These are phyloP conservation scores for Sporothrix pseudoabietina DNA, from an alignment of 2,329 filamentous ascomycete species.

Conservation along the genomic window DNA sequence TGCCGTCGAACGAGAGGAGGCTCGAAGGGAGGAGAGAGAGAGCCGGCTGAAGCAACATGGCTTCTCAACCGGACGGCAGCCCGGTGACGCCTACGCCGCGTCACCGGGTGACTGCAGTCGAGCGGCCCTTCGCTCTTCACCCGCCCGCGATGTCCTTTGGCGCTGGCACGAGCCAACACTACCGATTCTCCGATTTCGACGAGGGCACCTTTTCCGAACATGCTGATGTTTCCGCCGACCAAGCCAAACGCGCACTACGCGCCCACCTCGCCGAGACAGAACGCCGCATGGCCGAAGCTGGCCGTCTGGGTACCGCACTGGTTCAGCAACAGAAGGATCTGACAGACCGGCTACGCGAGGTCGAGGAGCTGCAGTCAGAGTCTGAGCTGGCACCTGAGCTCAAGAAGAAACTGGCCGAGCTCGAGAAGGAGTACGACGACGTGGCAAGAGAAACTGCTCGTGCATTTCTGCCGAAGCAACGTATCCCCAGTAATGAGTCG, in stretches of 20 bases:
- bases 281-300: conserved; percentile 85
- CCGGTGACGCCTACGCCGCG: conserved; percentile 35
- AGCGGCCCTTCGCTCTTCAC: conserved; percentile 32
- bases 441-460: conserved; percentile 86
- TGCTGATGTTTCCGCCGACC: conserved; percentile 74
- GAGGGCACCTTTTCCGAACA: conserved; percentile 76
- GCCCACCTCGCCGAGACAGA: conserved; percentile 93
- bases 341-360: conserved; percentile 77
- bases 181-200: conserved; percentile 81
- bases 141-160: conserved; percentile 30
- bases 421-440: conserved; percentile 95
- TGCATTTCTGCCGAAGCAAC: conserved; percentile 82
- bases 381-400: conserved; percentile 81
- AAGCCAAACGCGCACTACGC: conserved; percentile 85
- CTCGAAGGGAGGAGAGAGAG: conserved; percentile 19
- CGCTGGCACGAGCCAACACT: conserved; percentile 56
- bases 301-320: conserved; percentile 82
- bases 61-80: conserved; percentile 33
- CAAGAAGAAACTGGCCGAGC: conserved; percentile 76
- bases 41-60: conserved; percentile 29
- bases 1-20: conserved; percentile 13
- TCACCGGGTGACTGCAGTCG: conserved; percentile 30
- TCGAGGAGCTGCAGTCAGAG: conserved; percentile 75
- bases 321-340: conserved; percentile 85
- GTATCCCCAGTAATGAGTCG: conserved; percentile 70